Evolutionary conservation across 2,329 filamentous ascomycete genomes (phyloP), one percentile per base, ranked within the genome.

Genomic region (Ilyonectria robusta): DNA sequence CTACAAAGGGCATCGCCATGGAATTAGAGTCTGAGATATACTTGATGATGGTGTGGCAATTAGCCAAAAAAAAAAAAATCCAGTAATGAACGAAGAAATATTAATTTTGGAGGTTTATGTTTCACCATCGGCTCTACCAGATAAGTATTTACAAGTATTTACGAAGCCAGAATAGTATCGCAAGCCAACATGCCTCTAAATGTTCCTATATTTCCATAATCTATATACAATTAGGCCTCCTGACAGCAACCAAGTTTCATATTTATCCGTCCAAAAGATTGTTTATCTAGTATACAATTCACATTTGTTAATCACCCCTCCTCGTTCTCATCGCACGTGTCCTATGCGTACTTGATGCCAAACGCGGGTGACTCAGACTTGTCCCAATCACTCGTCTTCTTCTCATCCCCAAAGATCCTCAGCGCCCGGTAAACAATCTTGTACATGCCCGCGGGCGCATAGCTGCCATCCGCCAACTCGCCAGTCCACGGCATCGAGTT

Each of bases 361-460:
- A 89, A 86, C 1, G 79, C 61, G 0, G 76, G 73, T 11, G 84
- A 81, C 71, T 84, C 80, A 23, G 75, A 73, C 1, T 78, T 72
- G 29, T 88, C 86, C 77, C 86, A 89, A 55, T 89, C 84, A 4
- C 75, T 77, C 2, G 78, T 66, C 62, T 83, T 79, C 15, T 78
- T 75, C 37, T 78, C 76, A 63, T 89, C 80, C 6, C 87, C 87
- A 72, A 85, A 87, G 65, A 89, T 82, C 65, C 81, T 82, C 68
- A 89, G 75, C 2, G 86, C 84, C 63, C 82, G 81, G 33, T 88
- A 78, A 1, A 79, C 79, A 56, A 89, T 78, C 75, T 83, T 84
- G 77, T 89, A 89, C 31, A 74, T 72, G 11, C 87, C 87, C 0
- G 81, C 78, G 0, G 85, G 83, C 2, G 82, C 86, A 66, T 84